These are phyloP conservation scores for Calycina herbarum DNA, from an alignment of 2,329 filamentous ascomycete genomes.

Conservation along the genomic window DNA sequence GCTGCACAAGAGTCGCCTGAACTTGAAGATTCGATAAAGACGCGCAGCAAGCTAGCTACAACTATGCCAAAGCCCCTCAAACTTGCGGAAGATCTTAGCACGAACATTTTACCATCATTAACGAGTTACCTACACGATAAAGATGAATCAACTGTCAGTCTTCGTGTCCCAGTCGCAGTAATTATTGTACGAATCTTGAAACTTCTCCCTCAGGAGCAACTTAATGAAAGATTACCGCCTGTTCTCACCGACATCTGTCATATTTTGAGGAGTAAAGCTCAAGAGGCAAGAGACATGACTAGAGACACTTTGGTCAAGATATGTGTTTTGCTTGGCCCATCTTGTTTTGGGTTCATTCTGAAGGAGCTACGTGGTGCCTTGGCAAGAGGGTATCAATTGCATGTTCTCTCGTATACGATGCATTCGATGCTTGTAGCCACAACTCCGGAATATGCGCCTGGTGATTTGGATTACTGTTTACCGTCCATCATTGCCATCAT, in stretches of 20 bases:
- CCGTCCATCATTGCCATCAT: conserved; percentile 76
- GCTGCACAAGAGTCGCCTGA: conserved; percentile 44
- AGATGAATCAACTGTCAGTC: conserved; percentile 90
- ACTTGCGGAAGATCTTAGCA: conserved; percentile 69
- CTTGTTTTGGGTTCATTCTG: conserved; percentile 88
- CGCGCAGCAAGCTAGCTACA: conserved; percentile 51
- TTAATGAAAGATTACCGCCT: conserved; percentile 73
- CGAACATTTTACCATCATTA: conserved; percentile 75
- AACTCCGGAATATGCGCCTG: conserved; percentile 71
- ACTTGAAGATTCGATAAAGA: conserved; percentile 38
- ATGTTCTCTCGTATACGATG: conserved; percentile 92
- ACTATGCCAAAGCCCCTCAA: conserved; percentile 69
- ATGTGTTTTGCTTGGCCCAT: conserved; percentile 73
- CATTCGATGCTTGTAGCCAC: conserved; percentile 83
- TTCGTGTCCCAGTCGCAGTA: conserved; percentile 85
- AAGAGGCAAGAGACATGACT: conserved; percentile 88
- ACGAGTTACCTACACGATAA: conserved; percentile 89
- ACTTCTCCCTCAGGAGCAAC: conserved; percentile 70
- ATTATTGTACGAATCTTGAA: conserved; percentile 86
- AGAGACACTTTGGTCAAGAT: conserved; percentile 86
- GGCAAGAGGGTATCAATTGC: conserved; percentile 84
- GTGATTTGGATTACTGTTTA: conserved; percentile 88
- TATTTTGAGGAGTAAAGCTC: conserved; percentile 84
- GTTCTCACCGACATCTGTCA: conserved; percentile 91
- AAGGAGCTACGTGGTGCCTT: conserved; percentile 85